Conservation (phyloP, 495 filamentous ascomycete genomes). For the Penicillium maclennaniae region DNA sequence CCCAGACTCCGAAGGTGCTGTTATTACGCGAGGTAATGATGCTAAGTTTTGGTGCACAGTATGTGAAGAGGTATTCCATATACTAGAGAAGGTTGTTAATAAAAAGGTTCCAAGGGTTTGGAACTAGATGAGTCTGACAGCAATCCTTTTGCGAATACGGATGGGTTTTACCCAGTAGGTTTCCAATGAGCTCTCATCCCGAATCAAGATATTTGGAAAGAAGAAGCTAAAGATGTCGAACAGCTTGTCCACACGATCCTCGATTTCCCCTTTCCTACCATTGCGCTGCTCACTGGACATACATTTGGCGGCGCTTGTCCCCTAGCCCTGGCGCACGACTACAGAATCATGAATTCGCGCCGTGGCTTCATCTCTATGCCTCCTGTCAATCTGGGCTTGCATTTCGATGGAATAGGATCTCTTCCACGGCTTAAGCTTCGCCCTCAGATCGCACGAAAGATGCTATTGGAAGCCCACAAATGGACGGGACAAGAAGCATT, state of each 20-base stretch:
- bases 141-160: constrained; percentile 47
- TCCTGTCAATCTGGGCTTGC: constrained; percentile 47
- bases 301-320: constrained; percentile 50
- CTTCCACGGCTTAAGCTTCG: constrained; percentile 46
- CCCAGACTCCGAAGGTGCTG: constrained; percentile 39
- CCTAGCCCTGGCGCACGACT: constrained; percentile 46
- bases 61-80: neutral
- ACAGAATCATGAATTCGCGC: constrained; percentile 49
- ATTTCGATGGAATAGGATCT: constrained; percentile 48
- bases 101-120: constrained; percentile 27
- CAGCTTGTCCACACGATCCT: constrained; percentile 47
- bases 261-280: constrained; percentile 50
- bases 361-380: constrained; percentile 50
- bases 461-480: constrained; percentile 48
- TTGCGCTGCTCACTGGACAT: constrained; percentile 48
- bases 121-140: constrained; percentile 45
- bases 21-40: constrained; percentile 46
- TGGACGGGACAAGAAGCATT: constrained; percentile 49
- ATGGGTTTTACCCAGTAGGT: constrained; percentile 46
- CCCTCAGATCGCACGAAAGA: constrained; percentile 46
- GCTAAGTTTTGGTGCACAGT: constrained; percentile 51
- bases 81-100: neutral
- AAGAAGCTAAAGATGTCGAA: neutral
- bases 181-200: neutral
- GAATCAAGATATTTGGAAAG: neutral